Conservation (phyloP, 2,329 filamentous ascomycete genomes). For the Akanthomyces muscarius region DNA sequence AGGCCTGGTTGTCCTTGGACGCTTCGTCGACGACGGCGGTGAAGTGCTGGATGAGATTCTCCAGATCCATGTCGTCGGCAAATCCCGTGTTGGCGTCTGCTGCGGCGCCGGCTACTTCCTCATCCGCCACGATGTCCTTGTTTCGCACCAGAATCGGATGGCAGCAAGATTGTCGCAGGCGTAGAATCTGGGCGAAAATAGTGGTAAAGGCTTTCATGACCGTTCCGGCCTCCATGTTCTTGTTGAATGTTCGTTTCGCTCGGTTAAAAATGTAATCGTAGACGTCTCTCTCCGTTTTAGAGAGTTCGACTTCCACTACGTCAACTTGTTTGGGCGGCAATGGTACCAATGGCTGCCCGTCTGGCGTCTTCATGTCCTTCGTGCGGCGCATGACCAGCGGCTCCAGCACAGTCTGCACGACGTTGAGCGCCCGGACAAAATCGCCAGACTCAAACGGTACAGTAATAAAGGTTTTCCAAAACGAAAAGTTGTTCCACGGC, state of each 20-base stretch:
- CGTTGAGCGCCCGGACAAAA: slow-evolving; percentile 87
- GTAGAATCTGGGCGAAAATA: slow-evolving; percentile 93
- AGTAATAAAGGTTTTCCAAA: slow-evolving; percentile 98
- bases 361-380: slow-evolving; percentile 96
- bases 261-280: slow-evolving; percentile 86
- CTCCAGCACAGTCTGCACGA: slow-evolving; percentile 94
- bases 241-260: slow-evolving; percentile 78
- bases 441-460: slow-evolving; percentile 95
- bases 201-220: slow-evolving; percentile 94
- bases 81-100: slow-evolving; percentile 77
- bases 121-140: slow-evolving; percentile 77
- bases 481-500: slow-evolving; percentile 98
- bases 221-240: slow-evolving; percentile 86
- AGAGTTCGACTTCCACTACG: slow-evolving; percentile 85
- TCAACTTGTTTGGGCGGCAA: slow-evolving; percentile 76
- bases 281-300: slow-evolving; percentile 78
- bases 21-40: slow-evolving; percentile 62
- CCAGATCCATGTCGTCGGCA: slow-evolving; percentile 93
- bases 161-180: slow-evolving; percentile 89
- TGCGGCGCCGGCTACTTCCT: slow-evolving; percentile 70
- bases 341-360: slow-evolving; percentile 69
- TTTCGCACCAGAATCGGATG: slow-evolving; percentile 89
- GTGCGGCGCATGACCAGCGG: slow-evolving; percentile 92
- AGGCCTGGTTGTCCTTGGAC: slow-evolving; percentile 58
- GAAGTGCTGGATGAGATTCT: slow-evolving; percentile 80